Evolutionary conservation across 345 rosid genomes (phyloP).

Genomic region (Citrus reticulata): DNA sequence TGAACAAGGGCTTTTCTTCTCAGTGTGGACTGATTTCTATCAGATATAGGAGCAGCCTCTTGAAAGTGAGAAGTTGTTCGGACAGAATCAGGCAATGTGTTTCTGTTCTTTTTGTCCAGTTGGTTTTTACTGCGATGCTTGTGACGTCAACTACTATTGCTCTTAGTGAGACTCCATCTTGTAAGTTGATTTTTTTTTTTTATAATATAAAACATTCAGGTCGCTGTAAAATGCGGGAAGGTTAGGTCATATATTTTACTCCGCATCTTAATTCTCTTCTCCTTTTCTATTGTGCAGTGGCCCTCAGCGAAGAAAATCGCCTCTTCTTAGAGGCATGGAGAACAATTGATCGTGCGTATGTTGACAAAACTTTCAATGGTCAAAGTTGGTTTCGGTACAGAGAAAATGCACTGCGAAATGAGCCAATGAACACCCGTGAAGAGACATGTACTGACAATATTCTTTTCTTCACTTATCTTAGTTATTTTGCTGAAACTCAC

Average conservation of each 20-base stretch:
- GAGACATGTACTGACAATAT: slow-evolving; percentile 64
- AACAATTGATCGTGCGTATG: slow-evolving; percentile 85
- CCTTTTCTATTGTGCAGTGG: slow-evolving; percentile 41
- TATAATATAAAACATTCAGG: slow-evolving; percentile 6
- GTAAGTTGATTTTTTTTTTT: slow-evolving; percentile 42
- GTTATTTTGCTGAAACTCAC: slow-evolving; percentile 1
- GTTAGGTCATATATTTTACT: not conserved
- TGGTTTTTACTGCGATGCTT: slow-evolving; percentile 46
- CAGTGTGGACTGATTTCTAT: slow-evolving; percentile 20
- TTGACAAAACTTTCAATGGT: slow-evolving; percentile 89
- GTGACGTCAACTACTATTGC: slow-evolving; percentile 62
- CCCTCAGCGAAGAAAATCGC: slow-evolving; percentile 78
- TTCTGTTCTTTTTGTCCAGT: slow-evolving; percentile 38
- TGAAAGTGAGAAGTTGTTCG: slow-evolving; percentile 21
- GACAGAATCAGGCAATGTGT: slow-evolving; percentile 35
- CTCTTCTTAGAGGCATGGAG: slow-evolving; percentile 97
- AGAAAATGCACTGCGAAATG: slow-evolving; percentile 81
- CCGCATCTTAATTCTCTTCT: slow-evolving; percentile 3
- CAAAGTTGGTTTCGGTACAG: slow-evolving; percentile 98
- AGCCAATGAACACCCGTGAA: slow-evolving; percentile 81
- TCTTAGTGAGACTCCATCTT: slow-evolving; percentile 42
- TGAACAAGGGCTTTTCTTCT: slow-evolving; percentile 9
- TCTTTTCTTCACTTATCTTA: not conserved
- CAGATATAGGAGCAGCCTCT: slow-evolving; percentile 17
- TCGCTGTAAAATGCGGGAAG: not conserved